Percentiles rank a stretch among this genome's conserved stretches.
phyloP scores from a whole-genome alignment of 768 basidiomycete species.

The Kockovaella imperatae region DNA sequence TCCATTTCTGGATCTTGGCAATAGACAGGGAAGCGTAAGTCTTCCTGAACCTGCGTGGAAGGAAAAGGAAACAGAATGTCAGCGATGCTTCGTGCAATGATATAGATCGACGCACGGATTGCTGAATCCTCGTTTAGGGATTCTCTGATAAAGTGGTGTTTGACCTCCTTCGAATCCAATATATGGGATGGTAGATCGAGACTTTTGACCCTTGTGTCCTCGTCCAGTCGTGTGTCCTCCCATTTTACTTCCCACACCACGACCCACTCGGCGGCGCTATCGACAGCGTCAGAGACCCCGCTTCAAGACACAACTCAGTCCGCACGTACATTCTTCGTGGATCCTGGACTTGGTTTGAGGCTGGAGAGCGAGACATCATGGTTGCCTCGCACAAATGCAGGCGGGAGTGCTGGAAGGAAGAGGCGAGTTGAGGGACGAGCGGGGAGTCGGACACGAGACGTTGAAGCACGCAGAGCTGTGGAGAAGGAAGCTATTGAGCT shows the following conservation, averaged over 20 bases:
- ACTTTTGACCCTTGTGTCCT: constrained; percentile 92
- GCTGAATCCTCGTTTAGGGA: constrained; percentile 90
- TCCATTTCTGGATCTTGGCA: constrained; percentile 81
- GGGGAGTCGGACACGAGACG: not conserved
- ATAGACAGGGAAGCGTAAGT: constrained; percentile 77
- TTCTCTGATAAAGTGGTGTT: constrained; percentile 78
- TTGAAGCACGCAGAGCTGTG: not conserved
- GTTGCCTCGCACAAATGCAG: not conserved
- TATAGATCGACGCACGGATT: constrained; percentile 61
- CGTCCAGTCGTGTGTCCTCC: constrained; percentile 80
- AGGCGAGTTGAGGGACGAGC: not conserved
- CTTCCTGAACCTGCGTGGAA: constrained; percentile 56
- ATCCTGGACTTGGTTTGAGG: not conserved
- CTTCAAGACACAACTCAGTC: no score
- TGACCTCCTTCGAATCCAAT: constrained; percentile 94
- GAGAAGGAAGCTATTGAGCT: not conserved
- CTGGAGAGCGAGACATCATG: not conserved
- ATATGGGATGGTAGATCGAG: constrained; percentile 74
- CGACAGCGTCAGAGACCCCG: no score
- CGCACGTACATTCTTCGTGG: not conserved
- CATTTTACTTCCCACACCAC: constrained; percentile 83
- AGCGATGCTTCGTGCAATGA: not conserved
- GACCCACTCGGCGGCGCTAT: constrained; percentile 59
- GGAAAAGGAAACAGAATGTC: not conserved
- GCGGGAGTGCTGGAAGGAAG: not conserved